These are phyloP conservation scores for Cardamine resedifolia DNA, from an alignment of 345 rosid species.

Conservation along the genomic window DNA sequence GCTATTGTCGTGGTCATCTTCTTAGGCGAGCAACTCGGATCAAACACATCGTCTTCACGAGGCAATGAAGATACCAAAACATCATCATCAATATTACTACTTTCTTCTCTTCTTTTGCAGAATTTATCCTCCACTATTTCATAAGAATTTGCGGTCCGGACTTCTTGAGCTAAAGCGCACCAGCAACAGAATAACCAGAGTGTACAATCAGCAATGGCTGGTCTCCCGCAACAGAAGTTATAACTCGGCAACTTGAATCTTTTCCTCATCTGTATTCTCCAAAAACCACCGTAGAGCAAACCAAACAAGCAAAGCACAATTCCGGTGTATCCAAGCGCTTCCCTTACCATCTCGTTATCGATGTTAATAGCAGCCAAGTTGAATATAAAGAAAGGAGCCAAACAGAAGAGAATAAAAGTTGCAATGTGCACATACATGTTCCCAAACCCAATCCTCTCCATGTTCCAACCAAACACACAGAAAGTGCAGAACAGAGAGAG, in stretches of 20 bases:
- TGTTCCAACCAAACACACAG: slow-evolving; percentile 97
- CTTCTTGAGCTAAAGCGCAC: slow-evolving; percentile 96
- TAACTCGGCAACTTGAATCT: slow-evolving; percentile 75
- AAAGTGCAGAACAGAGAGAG: slow-evolving; percentile 76
- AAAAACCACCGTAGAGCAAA: slow-evolving; percentile 86
- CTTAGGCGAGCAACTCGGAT: slow-evolving; percentile 32
- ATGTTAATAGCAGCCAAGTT: slow-evolving; percentile 83
- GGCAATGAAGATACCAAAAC: slow-evolving; percentile 45
- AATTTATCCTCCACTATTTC: slow-evolving; percentile 63
- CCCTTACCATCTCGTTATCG: slow-evolving; percentile 57
- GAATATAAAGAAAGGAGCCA: slow-evolving; percentile 94
- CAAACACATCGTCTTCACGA: slow-evolving; percentile 39
- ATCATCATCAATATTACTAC: slow-evolving; percentile 18
- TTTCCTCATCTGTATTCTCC: slow-evolving; percentile 95
- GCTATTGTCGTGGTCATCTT: slow-evolving; percentile 20
- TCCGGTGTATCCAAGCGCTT: slow-evolving; percentile 62
- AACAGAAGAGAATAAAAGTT: slow-evolving; percentile 79
- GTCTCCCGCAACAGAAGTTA: slow-evolving; percentile 63
- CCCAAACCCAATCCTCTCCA: slow-evolving; percentile 94
- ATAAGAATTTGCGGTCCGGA: slow-evolving; percentile 69
- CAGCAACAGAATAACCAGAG: slow-evolving; percentile 90
- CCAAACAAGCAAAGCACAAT: slow-evolving; percentile 77
- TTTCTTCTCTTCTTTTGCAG: slow-evolving; percentile 34
- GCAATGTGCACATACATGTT: slow-evolving; percentile 96
- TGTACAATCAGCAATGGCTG: slow-evolving; percentile 59